A percentile compares a stretch with the other conserved stretches of the same genome.
Evolutionary conservation across 768 basidiomycete species (phyloP).

Genomic region (Podaxis sp.): DNA sequence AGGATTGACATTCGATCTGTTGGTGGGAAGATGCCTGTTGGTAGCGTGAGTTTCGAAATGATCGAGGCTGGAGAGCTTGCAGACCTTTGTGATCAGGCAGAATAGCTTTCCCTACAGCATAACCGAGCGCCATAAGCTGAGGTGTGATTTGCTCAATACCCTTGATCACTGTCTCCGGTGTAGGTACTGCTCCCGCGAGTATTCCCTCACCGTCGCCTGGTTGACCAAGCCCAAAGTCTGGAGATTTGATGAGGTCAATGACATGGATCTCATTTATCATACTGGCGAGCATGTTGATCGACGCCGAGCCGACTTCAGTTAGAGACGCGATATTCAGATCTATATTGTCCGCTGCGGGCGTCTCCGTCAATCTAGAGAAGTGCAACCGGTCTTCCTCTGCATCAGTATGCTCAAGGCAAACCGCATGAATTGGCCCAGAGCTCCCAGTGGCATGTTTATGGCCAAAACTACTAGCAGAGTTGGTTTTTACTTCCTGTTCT

Average conservation of each 20-base stretch:
- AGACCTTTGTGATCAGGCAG: conserved; percentile 65
- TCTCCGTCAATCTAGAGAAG: conserved; percentile 45
- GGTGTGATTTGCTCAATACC: conserved; percentile 75
- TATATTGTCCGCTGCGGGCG: conserved; percentile 16
- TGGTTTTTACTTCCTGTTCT: conserved; percentile 25
- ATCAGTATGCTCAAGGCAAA: conserved; percentile 67
- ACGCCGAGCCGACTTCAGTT: conserved; percentile 44
- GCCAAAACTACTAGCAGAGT: conserved; percentile 18
- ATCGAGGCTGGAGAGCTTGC: not conserved
- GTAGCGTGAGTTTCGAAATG: not conserved
- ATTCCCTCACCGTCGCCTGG: conserved; percentile 68
- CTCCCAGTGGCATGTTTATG: conserved; percentile 6
- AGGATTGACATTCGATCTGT: conserved; percentile 75
- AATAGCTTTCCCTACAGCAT: conserved; percentile 66
- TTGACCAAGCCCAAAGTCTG: conserved; percentile 72
- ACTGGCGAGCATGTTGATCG: conserved; percentile 48
- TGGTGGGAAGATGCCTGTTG: conserved; percentile 63
- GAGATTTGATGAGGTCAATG: conserved; percentile 56
- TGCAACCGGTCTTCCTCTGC: conserved; percentile 59
- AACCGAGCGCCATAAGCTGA: conserved; percentile 75
- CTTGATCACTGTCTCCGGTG: conserved; percentile 65
- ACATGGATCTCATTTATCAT: conserved; percentile 62
- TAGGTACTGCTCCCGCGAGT: conserved; percentile 75
- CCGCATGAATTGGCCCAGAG: conserved; percentile 67
- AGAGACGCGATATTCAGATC: conserved; percentile 18